Conservation (phyloP, 805 yeast species). For the Candida taoyuanica region DNA sequence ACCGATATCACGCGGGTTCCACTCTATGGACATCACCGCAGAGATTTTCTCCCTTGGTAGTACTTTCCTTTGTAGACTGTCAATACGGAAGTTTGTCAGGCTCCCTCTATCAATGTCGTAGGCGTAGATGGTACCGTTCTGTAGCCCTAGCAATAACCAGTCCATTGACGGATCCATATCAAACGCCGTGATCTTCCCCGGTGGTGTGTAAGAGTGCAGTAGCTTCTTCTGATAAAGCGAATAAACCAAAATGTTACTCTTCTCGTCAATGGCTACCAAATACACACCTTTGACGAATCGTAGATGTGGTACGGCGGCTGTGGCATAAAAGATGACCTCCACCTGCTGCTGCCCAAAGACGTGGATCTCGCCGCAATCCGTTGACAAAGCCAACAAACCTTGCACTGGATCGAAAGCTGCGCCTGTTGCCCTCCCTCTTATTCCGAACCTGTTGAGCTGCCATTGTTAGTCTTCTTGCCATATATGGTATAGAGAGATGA, state of each 20-base stretch:
- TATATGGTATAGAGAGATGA: no score
- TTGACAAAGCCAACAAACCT: slow-evolving; percentile 75
- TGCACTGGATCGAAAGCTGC: slow-evolving; percentile 86
- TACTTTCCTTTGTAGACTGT: slow-evolving; percentile 60
- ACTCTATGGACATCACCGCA: slow-evolving; percentile 59
- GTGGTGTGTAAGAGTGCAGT: slow-evolving; percentile 56
- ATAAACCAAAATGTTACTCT: slow-evolving; percentile 59
- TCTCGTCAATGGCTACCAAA: slow-evolving; percentile 63
- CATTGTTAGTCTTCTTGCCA: not conserved
- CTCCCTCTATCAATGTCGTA: slow-evolving; percentile 79
- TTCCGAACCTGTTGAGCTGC: slow-evolving; percentile 42
- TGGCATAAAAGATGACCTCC: slow-evolving; percentile 56
- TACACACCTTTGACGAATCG: slow-evolving; percentile 78
- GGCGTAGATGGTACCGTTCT: slow-evolving; percentile 65
- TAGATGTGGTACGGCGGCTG: slow-evolving; percentile 46
- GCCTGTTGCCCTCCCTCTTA: slow-evolving; percentile 60
- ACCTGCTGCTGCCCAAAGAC: slow-evolving; percentile 84
- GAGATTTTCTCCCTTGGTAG: slow-evolving; percentile 56
- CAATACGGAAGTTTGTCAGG: slow-evolving; percentile 60
- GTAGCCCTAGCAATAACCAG: slow-evolving; percentile 77
- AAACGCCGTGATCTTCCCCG: slow-evolving; percentile 61
- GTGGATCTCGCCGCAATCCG: slow-evolving; percentile 63
- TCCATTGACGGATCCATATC: slow-evolving; percentile 86
- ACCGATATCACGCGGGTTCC: slow-evolving; percentile 91
- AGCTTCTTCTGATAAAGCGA: slow-evolving; percentile 63